Percentiles rank a stretch among this genome's conserved stretches.
Evolutionary conservation across 345 rosid genomes (phyloP).

Genomic region (Hibiscus tridactylites): DNA sequence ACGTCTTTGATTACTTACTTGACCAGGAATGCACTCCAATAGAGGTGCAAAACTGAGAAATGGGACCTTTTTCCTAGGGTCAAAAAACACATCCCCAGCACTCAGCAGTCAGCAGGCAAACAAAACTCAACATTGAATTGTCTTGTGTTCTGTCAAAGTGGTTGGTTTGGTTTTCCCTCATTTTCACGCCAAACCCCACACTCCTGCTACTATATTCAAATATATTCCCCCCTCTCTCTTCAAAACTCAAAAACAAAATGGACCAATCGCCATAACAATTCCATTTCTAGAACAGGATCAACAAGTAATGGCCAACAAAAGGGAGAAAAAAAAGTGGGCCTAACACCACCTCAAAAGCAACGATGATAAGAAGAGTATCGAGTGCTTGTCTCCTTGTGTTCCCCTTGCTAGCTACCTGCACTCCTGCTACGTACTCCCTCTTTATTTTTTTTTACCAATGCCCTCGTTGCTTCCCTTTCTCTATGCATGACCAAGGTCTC

Average conservation of each 20-base stretch:
- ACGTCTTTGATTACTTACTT: conserved; percentile 10
- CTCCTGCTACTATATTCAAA: conserved; percentile 20
- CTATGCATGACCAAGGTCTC: neutral
- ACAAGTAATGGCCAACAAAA: conserved; percentile 23
- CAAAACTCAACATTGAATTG: conserved; percentile 10
- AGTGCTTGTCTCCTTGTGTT: conserved; percentile 19
- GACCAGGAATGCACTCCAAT: conserved; percentile 14
- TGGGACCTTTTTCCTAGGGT: conserved; percentile 11
- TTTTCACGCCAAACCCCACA: conserved; percentile 24
- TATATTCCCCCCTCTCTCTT: conserved; percentile 24
- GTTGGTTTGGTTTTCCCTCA: conserved; percentile 6
- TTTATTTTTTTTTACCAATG: conserved; percentile 17
- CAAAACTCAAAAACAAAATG: neutral
- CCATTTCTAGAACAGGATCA: conserved; percentile 16
- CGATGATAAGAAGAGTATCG: conserved; percentile 21
- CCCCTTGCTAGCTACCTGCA: neutral
- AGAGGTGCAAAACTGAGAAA: conserved; percentile 4
- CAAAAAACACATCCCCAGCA: conserved; percentile 8
- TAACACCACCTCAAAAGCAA: conserved; percentile 33
- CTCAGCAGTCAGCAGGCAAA: neutral
- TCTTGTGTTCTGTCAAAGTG: conserved; percentile 6
- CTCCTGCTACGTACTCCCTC: neutral
- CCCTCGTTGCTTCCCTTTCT: neutral
- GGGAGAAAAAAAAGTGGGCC: conserved; percentile 14
- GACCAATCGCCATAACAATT: neutral